A percentile compares a stretch with the other conserved stretches of the same genome.
Evolutionary conservation across 306 rosid species (phyloP).

Genomic region (Malus sylvestris): DNA sequence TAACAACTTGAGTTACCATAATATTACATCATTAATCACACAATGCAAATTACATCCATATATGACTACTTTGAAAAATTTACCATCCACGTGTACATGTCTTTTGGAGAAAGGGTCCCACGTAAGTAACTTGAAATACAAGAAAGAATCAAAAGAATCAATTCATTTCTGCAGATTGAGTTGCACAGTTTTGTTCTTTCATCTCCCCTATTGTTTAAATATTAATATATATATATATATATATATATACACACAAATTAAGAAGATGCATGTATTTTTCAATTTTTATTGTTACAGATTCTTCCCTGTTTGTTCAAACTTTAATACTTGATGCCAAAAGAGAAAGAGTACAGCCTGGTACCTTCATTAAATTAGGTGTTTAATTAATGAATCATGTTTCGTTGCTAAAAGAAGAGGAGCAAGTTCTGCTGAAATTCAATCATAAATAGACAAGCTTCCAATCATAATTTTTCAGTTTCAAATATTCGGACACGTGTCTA

Average conservation of each 20-base stretch:
- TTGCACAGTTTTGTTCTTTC: no score
- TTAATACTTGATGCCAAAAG: not conserved
- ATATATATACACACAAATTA: not conserved
- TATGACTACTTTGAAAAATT: no score
- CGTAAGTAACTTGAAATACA: not conserved
- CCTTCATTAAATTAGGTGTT: not conserved
- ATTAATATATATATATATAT: not conserved
- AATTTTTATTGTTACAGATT: not conserved
- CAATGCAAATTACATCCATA: no score
- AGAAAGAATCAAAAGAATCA: not conserved
- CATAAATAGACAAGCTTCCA: no score
- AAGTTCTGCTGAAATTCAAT: no score
- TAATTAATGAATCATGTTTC: not conserved
- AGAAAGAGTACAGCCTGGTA: not conserved
- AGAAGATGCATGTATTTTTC: not conserved
- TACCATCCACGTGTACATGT: no score
- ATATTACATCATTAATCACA: not conserved
- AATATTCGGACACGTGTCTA: no score
- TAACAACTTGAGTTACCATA: not conserved
- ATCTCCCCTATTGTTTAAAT: not conserved
- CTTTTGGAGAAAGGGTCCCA: not conserved
- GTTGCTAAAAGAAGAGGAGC: no score
- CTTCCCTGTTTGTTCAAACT: not conserved
- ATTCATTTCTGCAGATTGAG: not conserved
- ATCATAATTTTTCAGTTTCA: no score